These are phyloP conservation scores for Aspergillus awamori DNA, from an alignment of 2,329 filamentous ascomycete species.

Conservation along the genomic window DNA sequence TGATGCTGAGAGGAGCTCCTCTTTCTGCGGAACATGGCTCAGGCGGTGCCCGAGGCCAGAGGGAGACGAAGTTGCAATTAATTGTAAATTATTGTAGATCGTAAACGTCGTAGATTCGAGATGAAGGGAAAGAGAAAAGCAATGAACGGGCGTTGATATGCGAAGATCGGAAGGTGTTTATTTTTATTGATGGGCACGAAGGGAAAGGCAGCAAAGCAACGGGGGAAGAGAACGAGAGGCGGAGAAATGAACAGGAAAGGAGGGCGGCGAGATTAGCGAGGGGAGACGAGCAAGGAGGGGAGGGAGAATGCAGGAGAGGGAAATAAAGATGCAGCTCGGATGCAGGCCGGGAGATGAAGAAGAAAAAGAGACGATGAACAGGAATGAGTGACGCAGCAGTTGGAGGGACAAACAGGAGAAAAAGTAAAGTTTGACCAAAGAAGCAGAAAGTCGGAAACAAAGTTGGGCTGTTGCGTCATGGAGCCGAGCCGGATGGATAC, in stretches of 20 bases:
- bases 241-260: conserved; percentile 9
- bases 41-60: conserved; percentile 9
- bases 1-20: conserved; percentile 47
- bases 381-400: background rate
- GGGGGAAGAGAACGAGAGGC: background rate
- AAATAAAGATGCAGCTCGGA: background rate
- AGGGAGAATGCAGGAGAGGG: background rate
- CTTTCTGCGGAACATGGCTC: conserved; percentile 45
- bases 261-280: background rate
- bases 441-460: background rate
- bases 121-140: background rate
- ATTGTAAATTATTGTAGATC: background rate
- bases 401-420: conserved; percentile 1
- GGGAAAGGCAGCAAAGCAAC: background rate
- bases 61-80: conserved; percentile 10
- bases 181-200: background rate
- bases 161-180: background rate
- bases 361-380: background rate
- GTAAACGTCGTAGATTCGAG: background rate
- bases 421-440: background rate
- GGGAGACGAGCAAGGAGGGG: conserved; percentile 3
- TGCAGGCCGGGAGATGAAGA: background rate
- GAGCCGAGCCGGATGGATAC: conserved; percentile 6
- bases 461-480: conserved; percentile 14
- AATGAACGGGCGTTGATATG: conserved; percentile 11